Evolutionary conservation across 2,329 filamentous ascomycete genomes (phyloP), one percentile per base, ranked within the genome.

Genomic region (Cladosporium sp.): DNA sequence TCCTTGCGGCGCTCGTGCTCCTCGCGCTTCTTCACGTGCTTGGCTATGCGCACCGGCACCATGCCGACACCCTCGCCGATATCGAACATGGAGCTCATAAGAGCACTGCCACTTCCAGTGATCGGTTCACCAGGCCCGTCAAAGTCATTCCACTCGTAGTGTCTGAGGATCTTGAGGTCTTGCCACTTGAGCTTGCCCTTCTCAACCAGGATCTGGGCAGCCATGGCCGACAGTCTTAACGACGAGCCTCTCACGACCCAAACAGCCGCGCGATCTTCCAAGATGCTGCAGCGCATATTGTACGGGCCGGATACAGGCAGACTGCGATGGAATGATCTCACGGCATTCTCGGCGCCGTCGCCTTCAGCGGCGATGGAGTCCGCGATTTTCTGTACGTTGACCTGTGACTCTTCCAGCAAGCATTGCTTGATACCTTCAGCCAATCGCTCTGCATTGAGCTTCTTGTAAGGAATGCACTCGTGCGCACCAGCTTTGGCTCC

Each of bases 121-220:
- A 92, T 79, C 0, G 90, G 90, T 72, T 92, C 90, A 0, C 89
- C 89, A 0, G 89, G 89, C 0, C 90, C 90, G 69, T 90, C 88
- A 71, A 91, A 92, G 71, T 92, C 89, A 69, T 91, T 91, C 88
- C 89, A 92, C 70, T 91, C 89, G 60, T 84, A 86, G 71, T 90
- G 88, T 10, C 90, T 82, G 10, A 91, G 72, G 0, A 92, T 80
- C 14, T 85, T 83, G 56, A 92, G 76, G 66, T 87, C 85, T 64
- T 84, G 85, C 85, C 88, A 91, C 28, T 83, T 81, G 26, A 91
- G 73, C 68, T 85, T 82, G n/a, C 86, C 87, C 68, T 82, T 82
- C 37, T 85, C 81, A 3, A 90, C 85, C 1, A 91, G 78, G 1
- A 91, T 79, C 29, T 90, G 85, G 0, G 89, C 89, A 2, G 89